Percentiles rank a stretch among this genome's conserved stretches.
phyloP scores from a whole-genome alignment of 1,139 yeast genomes.

The Pichiaceae sp. region DNA sequence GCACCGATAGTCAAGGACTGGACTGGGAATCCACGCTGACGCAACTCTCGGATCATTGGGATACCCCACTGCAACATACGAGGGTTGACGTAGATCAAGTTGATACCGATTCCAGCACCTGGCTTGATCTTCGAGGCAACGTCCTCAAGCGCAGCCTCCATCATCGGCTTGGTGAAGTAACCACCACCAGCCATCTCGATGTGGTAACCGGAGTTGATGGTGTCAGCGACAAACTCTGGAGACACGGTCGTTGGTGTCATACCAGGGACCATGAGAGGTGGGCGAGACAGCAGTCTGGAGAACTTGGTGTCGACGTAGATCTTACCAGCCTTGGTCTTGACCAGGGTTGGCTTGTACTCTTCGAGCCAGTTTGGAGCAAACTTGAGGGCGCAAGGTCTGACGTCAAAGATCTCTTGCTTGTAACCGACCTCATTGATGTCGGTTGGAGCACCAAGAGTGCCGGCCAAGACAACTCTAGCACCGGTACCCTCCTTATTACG shows the following conservation, averaged over 20 bases:
- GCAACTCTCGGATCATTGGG: slow-evolving; percentile 82
- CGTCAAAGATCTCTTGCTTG: slow-evolving; percentile 89
- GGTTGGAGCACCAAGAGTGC: slow-evolving; percentile 65
- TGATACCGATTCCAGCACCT: slow-evolving; percentile 85
- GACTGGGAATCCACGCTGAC: slow-evolving; percentile 90
- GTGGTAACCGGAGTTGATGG: slow-evolving; percentile 93
- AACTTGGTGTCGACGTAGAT: slow-evolving; percentile 88
- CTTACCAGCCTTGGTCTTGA: slow-evolving; percentile 64
- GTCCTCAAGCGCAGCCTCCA: slow-evolving; percentile 69
- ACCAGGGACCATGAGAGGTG: slow-evolving; percentile 97
- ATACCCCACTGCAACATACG: slow-evolving; percentile 98
- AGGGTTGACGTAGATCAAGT: slow-evolving; percentile 93
- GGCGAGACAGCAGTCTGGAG: slow-evolving; percentile 84
- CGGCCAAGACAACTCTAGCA: slow-evolving; percentile 87
- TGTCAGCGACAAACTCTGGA: slow-evolving; percentile 88
- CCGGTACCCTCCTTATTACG: slow-evolving; percentile 99
- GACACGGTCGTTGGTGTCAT: slow-evolving; percentile 98
- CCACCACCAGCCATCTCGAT: slow-evolving; percentile 99
- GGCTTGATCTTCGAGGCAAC: slow-evolving; percentile 62
- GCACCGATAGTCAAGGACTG: slow-evolving; percentile 98
- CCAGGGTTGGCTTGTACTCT: slow-evolving; percentile 81
- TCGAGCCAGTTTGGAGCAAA: slow-evolving; percentile 88
- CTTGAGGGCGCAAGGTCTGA: slow-evolving; percentile 53
- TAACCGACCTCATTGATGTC: slow-evolving; percentile 82
- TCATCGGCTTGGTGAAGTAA: slow-evolving; percentile 64